These are phyloP conservation scores for Kwoniella mangroviensis DNA, from an alignment of 768 basidiomycete species.

Conservation along the genomic window DNA sequence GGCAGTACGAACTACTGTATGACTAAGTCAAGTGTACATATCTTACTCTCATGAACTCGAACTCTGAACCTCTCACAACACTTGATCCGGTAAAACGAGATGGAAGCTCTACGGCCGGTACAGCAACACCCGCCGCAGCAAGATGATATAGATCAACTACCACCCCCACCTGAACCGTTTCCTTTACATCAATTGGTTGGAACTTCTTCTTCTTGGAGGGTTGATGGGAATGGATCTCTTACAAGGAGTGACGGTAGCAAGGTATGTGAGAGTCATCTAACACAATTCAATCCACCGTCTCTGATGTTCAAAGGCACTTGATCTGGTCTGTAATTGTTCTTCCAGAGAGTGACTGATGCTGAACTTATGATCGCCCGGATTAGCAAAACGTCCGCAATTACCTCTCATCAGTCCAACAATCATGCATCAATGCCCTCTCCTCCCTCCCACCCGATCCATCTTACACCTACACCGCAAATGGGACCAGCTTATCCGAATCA, in stretches of 20 bases:
- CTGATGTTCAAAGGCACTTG: too few species aligned
- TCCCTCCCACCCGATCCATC: slow-evolving; percentile 24
- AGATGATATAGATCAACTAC: slow-evolving; percentile 25
- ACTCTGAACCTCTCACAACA: neutral
- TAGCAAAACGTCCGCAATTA: slow-evolving; percentile 15
- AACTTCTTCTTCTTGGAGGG: neutral
- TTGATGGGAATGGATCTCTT: too few species aligned
- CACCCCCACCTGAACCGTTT: slow-evolving; percentile 46
- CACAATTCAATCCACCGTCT: too few species aligned
- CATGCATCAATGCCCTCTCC: slow-evolving; percentile 32
- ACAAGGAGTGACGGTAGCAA: neutral
- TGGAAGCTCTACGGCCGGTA: slow-evolving; percentile 27
- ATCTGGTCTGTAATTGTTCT: too few species aligned
- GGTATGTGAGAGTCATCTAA: neutral
- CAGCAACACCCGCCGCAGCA: neutral
- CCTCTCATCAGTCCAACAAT: slow-evolving; percentile 29
- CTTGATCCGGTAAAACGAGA: neutral
- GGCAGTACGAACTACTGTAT: too few species aligned
- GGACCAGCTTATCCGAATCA: slow-evolving; percentile 1
- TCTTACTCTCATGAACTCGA: too few species aligned
- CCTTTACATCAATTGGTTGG: slow-evolving; percentile 23
- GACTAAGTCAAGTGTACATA: too few species aligned
- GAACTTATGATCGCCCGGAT: neutral
- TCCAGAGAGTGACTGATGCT: neutral
- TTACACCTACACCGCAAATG: neutral